Base-by-base conservation (phyloP, 2,329 filamentous ascomycete species). In the Alternaria sp. region DNA sequence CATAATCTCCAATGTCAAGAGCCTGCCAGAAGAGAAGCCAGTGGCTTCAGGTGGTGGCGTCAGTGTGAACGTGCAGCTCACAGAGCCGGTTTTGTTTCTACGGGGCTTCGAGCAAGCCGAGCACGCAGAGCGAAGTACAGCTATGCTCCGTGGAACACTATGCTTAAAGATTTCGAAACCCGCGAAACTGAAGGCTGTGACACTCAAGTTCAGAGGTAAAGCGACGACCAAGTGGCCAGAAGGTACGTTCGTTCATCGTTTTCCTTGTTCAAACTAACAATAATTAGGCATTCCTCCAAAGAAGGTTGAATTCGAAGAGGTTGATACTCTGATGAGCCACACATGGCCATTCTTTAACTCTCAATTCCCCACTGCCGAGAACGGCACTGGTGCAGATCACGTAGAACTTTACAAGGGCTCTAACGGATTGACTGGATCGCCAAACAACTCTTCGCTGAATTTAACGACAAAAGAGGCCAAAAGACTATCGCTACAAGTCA, bases 191-290 rank as follows among this genome's bases (percentile, higher is more conserved):
- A 97, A 97, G 83, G 91, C 93, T 5, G 88, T 99, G 23, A 93
- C 91, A 6, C 84, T 99, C 56, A 95, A 92, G 73, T 92, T 99
- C 70, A 88, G 90, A 44, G 96, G 95, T 28, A 91, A 89, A 76
- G 93, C 93, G 4, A 88, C 91, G 67, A 98, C 96, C 1, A 93
- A 97, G 76, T 99, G 96, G 96, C 95, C 96, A 15, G 96, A 98
- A 83, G 93, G 89, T 87, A 75, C 60, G 55, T 23, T 40, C 13
- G n/a, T 19, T 40, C 3, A 23, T n/a, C n/a, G 23, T 25, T 10
- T 45, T 12, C 3, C 6, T 10, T 2, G n/a, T 45, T 19, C 25
- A 51, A 46, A 50, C 62, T 71, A 46, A 73, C 64, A 9, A 17
- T 21, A 7, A 13, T 9, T 52, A 89, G 89, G 93, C 54, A 96